Conservation (phyloP, 768 basidiomycete species). For the Mycena galopus region DNA sequence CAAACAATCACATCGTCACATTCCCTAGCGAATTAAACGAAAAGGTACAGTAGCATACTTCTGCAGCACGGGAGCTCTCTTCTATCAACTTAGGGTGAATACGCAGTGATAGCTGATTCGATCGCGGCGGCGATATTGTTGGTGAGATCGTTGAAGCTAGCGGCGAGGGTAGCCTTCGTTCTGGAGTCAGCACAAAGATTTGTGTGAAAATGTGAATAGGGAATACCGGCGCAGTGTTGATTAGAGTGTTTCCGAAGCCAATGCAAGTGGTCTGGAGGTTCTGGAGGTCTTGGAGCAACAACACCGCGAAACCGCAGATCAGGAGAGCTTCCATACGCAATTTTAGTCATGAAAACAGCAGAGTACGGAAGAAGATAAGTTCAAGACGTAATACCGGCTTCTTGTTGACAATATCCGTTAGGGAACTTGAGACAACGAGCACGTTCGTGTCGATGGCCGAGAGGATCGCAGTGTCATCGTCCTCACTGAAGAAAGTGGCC, state of each 20-base stretch:
- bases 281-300: conserved; percentile 15
- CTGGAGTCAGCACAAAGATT: conserved; percentile 12
- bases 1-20: too few species aligned
- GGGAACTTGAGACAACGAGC: conserved; percentile 1
- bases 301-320: not conserved
- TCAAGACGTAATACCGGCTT: conserved; percentile 12
- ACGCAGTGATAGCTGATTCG: conserved; percentile 18
- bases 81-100: conserved; percentile 18
- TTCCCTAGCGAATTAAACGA: too few species aligned
- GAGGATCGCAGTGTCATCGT: conserved; percentile 9
- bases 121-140: conserved; percentile 15
- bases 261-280: conserved; percentile 4
- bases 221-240: conserved; percentile 5
- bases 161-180: conserved; percentile 16
- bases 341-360: conserved; percentile 11
- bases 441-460: not conserved
- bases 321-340: conserved; percentile 7
- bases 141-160: conserved; percentile 6
- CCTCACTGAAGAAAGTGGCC: conserved; percentile 16
- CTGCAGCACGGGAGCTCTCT: not conserved
- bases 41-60: too few species aligned
- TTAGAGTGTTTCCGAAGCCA: conserved; percentile 10
- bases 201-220: conserved; percentile 3
- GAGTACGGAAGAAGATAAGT: conserved; percentile 3
- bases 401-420: conserved; percentile 3